phyloP scores from a whole-genome alignment of 768 basidiomycete genomes.

The Russula sp. region DNA sequence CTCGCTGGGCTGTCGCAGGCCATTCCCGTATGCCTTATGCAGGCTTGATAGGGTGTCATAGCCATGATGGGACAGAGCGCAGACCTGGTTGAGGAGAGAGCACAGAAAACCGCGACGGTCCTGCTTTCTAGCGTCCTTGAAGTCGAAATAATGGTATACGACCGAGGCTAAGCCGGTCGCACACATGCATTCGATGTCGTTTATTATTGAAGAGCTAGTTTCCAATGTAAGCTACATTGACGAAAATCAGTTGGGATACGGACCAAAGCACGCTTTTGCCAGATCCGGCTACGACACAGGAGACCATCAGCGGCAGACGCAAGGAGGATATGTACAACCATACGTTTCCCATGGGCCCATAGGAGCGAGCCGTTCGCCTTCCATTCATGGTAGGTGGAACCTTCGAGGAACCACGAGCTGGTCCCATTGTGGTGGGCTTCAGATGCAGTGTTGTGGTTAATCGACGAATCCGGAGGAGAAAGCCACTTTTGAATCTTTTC shows the following conservation, averaged over 20 bases:
- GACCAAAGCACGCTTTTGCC: constrained; percentile 8
- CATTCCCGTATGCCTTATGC: not conserved
- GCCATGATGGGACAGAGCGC: not conserved
- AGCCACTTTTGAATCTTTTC: not conserved
- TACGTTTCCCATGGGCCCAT: constrained; percentile 5
- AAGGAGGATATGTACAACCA: not conserved
- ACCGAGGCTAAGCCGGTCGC: not conserved
- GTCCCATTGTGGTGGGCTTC: not conserved
- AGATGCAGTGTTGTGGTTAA: not conserved
- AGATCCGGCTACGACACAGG: not conserved
- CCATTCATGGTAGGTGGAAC: not conserved
- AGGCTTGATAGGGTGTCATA: not conserved
- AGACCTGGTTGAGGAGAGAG: not conserved
- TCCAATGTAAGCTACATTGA: not conserved
- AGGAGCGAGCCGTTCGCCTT: not conserved
- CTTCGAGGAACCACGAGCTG: not conserved
- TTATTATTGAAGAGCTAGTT: not conserved
- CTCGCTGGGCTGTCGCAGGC: not conserved
- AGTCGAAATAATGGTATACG: not conserved
- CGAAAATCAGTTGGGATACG: not conserved
- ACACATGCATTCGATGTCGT: not conserved
- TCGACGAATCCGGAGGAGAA: not conserved
- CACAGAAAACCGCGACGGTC: not conserved
- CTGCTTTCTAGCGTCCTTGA: not conserved
- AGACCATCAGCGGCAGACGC: not conserved